These are phyloP conservation scores for Phoma sp. DNA, from an alignment of 2,329 filamentous ascomycete species.

Conservation along the genomic window DNA sequence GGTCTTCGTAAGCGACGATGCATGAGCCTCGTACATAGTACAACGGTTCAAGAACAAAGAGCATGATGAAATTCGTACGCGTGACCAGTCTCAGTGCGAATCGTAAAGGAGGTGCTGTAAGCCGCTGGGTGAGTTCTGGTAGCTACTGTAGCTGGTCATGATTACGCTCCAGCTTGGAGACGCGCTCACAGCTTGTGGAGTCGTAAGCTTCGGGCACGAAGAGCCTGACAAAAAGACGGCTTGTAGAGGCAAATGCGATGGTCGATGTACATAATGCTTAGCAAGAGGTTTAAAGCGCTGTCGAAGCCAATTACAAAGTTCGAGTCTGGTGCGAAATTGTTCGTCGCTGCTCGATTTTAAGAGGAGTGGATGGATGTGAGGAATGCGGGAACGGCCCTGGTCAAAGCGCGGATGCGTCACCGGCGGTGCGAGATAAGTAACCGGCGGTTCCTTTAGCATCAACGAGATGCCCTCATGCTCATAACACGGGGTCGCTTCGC, in stretches of 20 bases:
- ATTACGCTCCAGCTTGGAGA: background rate
- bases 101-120: background rate
- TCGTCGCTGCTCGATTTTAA: background rate
- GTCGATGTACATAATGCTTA: background rate
- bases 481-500: constrained; percentile 30
- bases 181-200: background rate
- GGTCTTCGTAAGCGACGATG: constrained; percentile 1
- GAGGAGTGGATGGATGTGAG: constrained; percentile 2
- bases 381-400: constrained; percentile 8
- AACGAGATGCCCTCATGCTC: constrained; percentile 42
- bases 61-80: background rate
- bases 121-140: background rate
- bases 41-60: background rate
- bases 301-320: background rate
- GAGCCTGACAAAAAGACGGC: background rate
- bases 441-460: constrained; percentile 6
- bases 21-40: constrained; percentile 1
- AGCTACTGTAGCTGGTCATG: background rate
- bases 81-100: background rate
- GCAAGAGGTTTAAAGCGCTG: background rate
- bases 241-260: background rate
- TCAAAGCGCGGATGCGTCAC: constrained; percentile 25
- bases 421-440: constrained; percentile 26
- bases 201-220: too few species aligned
- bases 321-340: background rate